Conservation (phyloP, 1,284 basidiomycete species). For the Heliocybe sulcata region DNA sequence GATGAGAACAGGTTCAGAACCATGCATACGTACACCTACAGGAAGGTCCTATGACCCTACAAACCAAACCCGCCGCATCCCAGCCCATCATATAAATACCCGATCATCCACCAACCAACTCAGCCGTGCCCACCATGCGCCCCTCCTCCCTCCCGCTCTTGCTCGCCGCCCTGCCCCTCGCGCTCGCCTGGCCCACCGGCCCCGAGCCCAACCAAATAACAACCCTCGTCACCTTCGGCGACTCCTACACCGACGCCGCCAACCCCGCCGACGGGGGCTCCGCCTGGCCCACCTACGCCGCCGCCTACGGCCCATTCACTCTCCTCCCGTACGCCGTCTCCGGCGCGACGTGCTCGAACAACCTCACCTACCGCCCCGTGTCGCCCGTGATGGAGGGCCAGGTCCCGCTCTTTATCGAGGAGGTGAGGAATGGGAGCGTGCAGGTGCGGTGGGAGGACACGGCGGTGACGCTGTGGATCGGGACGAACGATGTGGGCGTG, state of each 20-base stretch:
- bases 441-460: constrained; percentile 26
- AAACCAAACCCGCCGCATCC: no score
- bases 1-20: no score
- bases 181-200: neutral
- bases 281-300: constrained; percentile 33
- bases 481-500: constrained; percentile 36
- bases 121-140: no score
- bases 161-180: neutral
- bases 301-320: constrained; percentile 26
- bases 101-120: no score
- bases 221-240: constrained; percentile 37
- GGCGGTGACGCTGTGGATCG: constrained; percentile 38
- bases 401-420: constrained; percentile 27
- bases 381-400: constrained; percentile 28
- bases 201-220: constrained; percentile 23
- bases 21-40: no score
- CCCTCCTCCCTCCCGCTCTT: neutral
- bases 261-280: constrained; percentile 25
- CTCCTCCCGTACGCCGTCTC: constrained; percentile 34
- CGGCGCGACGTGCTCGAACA: no score
- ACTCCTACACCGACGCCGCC: constrained; percentile 35
- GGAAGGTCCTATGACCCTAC: no score
- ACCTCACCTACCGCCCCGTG: constrained; percentile 33
- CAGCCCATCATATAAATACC: no score
- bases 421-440: constrained; percentile 19